Base-by-base conservation (phyloP, 2,329 filamentous ascomycete genomes). In the Sclerotinia spermophila region DNA sequence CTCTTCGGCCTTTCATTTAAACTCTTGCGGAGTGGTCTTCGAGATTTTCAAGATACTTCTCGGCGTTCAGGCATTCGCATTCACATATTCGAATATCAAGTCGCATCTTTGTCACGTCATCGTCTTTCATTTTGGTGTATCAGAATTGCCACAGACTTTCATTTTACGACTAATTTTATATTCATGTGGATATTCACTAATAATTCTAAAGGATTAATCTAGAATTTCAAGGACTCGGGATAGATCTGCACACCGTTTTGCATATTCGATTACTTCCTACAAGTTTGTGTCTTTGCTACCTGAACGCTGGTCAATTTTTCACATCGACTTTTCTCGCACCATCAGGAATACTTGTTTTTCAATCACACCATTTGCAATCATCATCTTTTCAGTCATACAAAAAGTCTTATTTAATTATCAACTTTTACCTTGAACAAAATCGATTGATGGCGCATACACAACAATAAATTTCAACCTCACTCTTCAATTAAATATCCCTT, bases 401-500 rank as follows among this genome's bases (percentile, higher is more conserved):
- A 71, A 73, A 69, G 53, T 71, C 67, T 71, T 68, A 55, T 62
- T 38, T 51, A 66, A 62, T 70, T 40, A 51, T 48, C 60, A 69
- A 70, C 44, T 65, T 59, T 69, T 67, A 38, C 24, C 5, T 60
- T 35, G 17, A 55, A 27, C 33, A 55, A n/a, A 33, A 51, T 71
- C 62, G 48, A 75, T 75, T 73, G 74, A 78, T 78, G 77, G 77
- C 77, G 73, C 67, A 72, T 72, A 65, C 69, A 74, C 71, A 71
- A 76, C 74, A 76, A 71, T 77, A 78, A 75, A 71, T 74, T 72
- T 65, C 68, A 33, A 70, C 67, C 73, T 75, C 72, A 72, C 75
- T 75, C 72, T 71, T 70, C 74, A 72, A 58, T 72, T 62, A 72
- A 72, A 48, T 65, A 65, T 70, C 66, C 44, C 59, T 69, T 56